These are phyloP conservation scores for Leccinum proximum DNA, from an alignment of 1,284 basidiomycete genomes.

Conservation along the genomic window DNA sequence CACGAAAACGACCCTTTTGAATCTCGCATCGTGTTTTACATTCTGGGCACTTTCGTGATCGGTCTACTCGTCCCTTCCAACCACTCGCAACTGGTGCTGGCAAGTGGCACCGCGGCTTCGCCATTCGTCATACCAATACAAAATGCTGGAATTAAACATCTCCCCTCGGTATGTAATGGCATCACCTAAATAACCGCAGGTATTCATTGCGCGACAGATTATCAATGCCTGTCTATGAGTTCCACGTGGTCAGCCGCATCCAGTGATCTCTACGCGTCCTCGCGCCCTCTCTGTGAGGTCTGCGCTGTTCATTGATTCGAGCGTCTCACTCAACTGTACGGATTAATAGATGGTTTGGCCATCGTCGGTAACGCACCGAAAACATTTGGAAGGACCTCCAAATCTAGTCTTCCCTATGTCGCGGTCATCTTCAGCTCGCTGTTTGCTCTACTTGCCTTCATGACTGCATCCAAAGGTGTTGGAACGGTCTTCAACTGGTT, in stretches of 20 bases:
- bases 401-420: conserved; percentile 64
- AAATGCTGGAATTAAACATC: conserved; percentile 57
- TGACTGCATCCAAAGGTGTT: conserved; percentile 59
- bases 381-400: conserved; percentile 67
- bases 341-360: conserved; percentile 65
- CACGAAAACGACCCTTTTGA: no score
- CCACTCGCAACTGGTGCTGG: conserved; percentile 43
- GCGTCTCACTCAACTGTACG: conserved; percentile 1
- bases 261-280: conserved; percentile 80
- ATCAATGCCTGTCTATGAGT: conserved; percentile 87
- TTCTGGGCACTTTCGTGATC: conserved; percentile 47
- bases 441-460: conserved; percentile 74
- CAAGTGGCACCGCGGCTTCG: conserved; percentile 48
- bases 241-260: conserved; percentile 88
- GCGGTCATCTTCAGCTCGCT: conserved; percentile 63
- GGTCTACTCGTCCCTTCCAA: conserved; percentile 60
- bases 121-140: conserved; percentile 71
- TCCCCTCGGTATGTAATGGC: conserved; percentile 42
- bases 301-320: not conserved
- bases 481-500: conserved; percentile 79
- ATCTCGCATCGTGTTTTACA: conserved; percentile 47
- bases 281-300: conserved; percentile 72
- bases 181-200: not conserved
- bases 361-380: conserved; percentile 73
- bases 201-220: conserved; percentile 44